Base-by-base conservation (phyloP, 495 filamentous ascomycete genomes). In the Trichocladium uniseriatum region DNA sequence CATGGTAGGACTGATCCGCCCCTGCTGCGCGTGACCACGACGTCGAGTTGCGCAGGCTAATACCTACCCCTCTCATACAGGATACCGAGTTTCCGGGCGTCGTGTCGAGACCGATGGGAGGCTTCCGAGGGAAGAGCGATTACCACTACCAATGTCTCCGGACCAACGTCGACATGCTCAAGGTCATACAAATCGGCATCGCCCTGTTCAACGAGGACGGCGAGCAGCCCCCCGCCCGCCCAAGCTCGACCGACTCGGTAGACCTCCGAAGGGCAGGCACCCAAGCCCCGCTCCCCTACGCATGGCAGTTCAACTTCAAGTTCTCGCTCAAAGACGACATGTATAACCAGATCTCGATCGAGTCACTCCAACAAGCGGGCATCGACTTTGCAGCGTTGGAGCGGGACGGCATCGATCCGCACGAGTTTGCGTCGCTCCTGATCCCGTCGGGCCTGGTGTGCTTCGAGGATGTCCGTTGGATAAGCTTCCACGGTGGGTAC, bases 231-330 rank as follows among this genome's bases (percentile, higher is more conserved):
- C 87, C 86, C 9, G 76, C 81, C 3, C 80, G 76, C 51, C 76
- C 75, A 7, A 59, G 49, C 34, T 69, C 63, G 35, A 74, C 79
- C 28, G 80, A 87, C 52, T 69, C 71, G 65, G 70, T 63, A 65
- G 77, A 67, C 57, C 70, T 67, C 31, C 63, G 65, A 52, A 62
- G 70, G 42, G 51, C 47, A 14, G 66, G 65, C 49, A 76, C 70
- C 48, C 73, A 84, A 40, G 69, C 78, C 6, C 79, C 82, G 21
- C 77, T 86, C 27, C 89, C 89, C 9, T 91, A 83, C 57, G 94
- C 92, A 16, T 98, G 92, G 92, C 89, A 94, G 54, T 98, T 98
- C 76, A 96, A 98, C 71, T 98, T 98, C 69, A 86, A 90, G 57
- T 98, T 97, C 63, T 89, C 88, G 4, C 74, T 95, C 9, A 82